These are phyloP conservation scores for Stagonosporopsis vannaccii DNA, from an alignment of 2,329 filamentous ascomycete species.

Conservation along the genomic window DNA sequence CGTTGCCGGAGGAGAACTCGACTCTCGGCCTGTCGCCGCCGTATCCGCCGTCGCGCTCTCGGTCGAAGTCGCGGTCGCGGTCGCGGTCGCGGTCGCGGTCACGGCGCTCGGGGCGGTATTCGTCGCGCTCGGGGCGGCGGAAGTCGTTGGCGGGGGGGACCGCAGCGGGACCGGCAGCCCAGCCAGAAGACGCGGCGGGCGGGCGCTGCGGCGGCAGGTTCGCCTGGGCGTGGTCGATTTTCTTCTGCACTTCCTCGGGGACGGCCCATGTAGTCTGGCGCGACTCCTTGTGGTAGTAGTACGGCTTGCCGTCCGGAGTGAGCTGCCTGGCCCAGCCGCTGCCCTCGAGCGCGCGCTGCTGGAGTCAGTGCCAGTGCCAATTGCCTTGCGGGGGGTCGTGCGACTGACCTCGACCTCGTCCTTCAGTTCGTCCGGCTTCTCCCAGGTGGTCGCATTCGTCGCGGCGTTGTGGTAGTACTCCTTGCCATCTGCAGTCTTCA, in stretches of 20 bases:
- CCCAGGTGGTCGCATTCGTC: slow-evolving; percentile 92
- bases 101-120: slow-evolving; percentile 38
- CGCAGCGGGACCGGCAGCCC: slow-evolving; percentile 64
- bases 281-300: slow-evolving; percentile 92
- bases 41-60: slow-evolving; percentile 58
- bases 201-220: slow-evolving; percentile 53
- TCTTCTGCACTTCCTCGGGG: slow-evolving; percentile 74
- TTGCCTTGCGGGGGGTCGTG: not conserved
- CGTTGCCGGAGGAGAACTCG: slow-evolving; percentile 59
- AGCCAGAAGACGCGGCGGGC: slow-evolving; percentile 54
- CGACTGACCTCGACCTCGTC: slow-evolving; percentile 74
- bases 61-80: slow-evolving; percentile 52
- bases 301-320: slow-evolving; percentile 84
- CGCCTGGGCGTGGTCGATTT: slow-evolving; percentile 76
- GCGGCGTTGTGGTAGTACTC: slow-evolving; percentile 89
- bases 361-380: slow-evolving; percentile 18
- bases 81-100: slow-evolving; percentile 39
- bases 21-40: slow-evolving; percentile 43
- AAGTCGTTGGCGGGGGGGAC: slow-evolving; percentile 52
- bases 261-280: slow-evolving; percentile 95
- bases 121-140: slow-evolving; percentile 40
- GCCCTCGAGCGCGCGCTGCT: slow-evolving; percentile 77
- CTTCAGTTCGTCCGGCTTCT: slow-evolving; percentile 91
- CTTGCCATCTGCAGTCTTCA: slow-evolving; percentile 80
- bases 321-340: slow-evolving; percentile 95